Percentiles rank a stretch among this genome's conserved stretches.
phyloP scores from a whole-genome alignment of 169 alveolate species.

The Plasmodium ovale region DNA sequence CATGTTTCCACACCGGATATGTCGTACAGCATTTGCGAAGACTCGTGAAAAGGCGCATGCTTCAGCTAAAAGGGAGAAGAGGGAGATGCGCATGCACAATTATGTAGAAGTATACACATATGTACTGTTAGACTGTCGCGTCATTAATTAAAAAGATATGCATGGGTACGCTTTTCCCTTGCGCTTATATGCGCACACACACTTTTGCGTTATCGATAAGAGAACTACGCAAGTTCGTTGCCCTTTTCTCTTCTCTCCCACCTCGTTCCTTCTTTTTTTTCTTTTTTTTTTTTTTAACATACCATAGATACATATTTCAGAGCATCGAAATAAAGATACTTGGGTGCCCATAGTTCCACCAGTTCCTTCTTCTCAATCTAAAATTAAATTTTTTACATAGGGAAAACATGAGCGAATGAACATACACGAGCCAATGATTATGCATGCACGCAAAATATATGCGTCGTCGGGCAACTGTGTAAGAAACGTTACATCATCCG shows the following conservation, averaged over 20 bases:
- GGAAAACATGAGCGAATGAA: slow-evolving; percentile 27
- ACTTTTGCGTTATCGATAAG: not conserved
- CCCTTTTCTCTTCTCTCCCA: no score
- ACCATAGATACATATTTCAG: slow-evolving; percentile 57
- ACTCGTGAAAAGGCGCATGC: slow-evolving; percentile 85
- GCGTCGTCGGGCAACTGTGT: slow-evolving; percentile 1
- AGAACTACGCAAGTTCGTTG: not conserved
- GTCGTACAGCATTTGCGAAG: slow-evolving; percentile 95
- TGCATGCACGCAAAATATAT: slow-evolving; percentile 90
- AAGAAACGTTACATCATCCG: slow-evolving; percentile 75
- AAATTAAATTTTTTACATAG: not conserved
- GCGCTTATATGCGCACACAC: not conserved
- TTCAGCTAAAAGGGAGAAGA: slow-evolving; percentile 28
- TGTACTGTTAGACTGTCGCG: no score
- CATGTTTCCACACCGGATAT: slow-evolving; percentile 90
- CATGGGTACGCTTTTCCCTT: not conserved
- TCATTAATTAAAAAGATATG: not conserved
- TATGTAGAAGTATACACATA: no score
- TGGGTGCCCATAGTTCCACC: slow-evolving; percentile 64
- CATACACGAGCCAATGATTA: no score
- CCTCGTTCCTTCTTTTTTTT: not conserved
- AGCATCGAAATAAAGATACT: slow-evolving; percentile 62
- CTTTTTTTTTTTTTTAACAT: not conserved
- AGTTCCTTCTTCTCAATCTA: slow-evolving; percentile 60
- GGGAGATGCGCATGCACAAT: not conserved